phyloP scores from a whole-genome alignment of 768 basidiomycete genomes.

The Rossbeevera mucosa region DNA sequence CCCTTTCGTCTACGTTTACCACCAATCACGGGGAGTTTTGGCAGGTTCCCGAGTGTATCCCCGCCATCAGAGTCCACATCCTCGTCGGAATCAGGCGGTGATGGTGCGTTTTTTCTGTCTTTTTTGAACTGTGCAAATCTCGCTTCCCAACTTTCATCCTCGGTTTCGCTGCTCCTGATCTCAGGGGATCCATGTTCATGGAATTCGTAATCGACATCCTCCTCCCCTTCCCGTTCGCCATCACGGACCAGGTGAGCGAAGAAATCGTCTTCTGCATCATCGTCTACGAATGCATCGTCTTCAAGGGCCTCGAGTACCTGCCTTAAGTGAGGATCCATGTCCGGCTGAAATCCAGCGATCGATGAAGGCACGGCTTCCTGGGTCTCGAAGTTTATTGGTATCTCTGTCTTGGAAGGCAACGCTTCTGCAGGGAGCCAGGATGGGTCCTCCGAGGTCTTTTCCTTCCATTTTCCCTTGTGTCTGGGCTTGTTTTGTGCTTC shows the following conservation, averaged over 20 bases:
- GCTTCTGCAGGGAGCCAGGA: slow-evolving; percentile 63
- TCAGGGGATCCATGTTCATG: slow-evolving; percentile 39
- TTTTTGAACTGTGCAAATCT: slow-evolving; percentile 77
- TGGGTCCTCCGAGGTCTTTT: slow-evolving; percentile 31
- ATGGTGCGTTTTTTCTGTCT: slow-evolving; percentile 29
- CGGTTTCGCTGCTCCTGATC: slow-evolving; percentile 22
- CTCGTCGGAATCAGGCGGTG: slow-evolving; percentile 43
- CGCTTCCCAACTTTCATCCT: slow-evolving; percentile 63
- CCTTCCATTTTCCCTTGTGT: slow-evolving; percentile 9
- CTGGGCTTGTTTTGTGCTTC: slow-evolving; percentile 55
- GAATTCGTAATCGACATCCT: slow-evolving; percentile 65
- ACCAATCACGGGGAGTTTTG: slow-evolving; percentile 72
- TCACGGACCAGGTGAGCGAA: slow-evolving; percentile 67
- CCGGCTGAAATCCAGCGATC: slow-evolving; percentile 85
- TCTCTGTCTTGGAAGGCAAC: slow-evolving; percentile 67
- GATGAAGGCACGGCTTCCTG: slow-evolving; percentile 78
- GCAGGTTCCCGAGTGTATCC: slow-evolving; percentile 79
- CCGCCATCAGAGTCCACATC: slow-evolving; percentile 60
- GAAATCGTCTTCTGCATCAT: slow-evolving; percentile 67
- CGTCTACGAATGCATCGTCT: slow-evolving; percentile 91
- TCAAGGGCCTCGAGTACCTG: slow-evolving; percentile 93
- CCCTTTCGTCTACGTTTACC: slow-evolving; percentile 69
- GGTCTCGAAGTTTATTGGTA: slow-evolving; percentile 70
- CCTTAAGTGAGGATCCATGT: slow-evolving; percentile 93
- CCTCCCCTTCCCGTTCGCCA: slow-evolving; percentile 62